A percentile compares a stretch with the other conserved stretches of the same genome.
These are phyloP conservation scores for Nicotiana attenuata DNA, from an alignment of 257 asterid species.

Conservation along the genomic window DNA sequence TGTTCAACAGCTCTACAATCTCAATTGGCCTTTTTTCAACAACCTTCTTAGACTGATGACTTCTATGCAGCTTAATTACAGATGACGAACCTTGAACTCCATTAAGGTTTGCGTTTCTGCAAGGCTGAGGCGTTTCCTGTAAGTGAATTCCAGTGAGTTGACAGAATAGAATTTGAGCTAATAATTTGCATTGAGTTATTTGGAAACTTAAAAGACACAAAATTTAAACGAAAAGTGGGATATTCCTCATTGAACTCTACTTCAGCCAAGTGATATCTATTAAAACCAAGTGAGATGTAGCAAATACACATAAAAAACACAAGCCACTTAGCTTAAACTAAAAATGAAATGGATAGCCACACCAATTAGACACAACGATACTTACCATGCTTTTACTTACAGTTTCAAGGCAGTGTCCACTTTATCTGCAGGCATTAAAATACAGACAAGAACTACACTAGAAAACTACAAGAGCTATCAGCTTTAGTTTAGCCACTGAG, in stretches of 20 bases:
- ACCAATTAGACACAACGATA: background rate
- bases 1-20: constrained; percentile 50
- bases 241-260: background rate
- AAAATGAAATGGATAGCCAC: background rate
- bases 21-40: constrained; percentile 48
- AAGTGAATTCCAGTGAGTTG: background rate
- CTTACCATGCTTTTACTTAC: background rate
- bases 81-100: background rate
- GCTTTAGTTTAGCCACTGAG: background rate
- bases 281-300: background rate
- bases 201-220: background rate
- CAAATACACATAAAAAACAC: background rate
- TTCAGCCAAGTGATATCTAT: background rate
- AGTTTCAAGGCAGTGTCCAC: background rate
- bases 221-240: background rate
- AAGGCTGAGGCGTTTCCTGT: background rate
- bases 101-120: background rate
- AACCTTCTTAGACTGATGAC: constrained; percentile 20
- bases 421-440: background rate
- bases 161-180: too few species aligned
- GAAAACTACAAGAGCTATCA: background rate
- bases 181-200: background rate
- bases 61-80: constrained; percentile 11
- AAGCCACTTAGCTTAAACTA: background rate
- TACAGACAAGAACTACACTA: too few species aligned